Evolutionary conservation across 1,284 basidiomycete species (phyloP).

Genomic region (Heliocybe sulcata): DNA sequence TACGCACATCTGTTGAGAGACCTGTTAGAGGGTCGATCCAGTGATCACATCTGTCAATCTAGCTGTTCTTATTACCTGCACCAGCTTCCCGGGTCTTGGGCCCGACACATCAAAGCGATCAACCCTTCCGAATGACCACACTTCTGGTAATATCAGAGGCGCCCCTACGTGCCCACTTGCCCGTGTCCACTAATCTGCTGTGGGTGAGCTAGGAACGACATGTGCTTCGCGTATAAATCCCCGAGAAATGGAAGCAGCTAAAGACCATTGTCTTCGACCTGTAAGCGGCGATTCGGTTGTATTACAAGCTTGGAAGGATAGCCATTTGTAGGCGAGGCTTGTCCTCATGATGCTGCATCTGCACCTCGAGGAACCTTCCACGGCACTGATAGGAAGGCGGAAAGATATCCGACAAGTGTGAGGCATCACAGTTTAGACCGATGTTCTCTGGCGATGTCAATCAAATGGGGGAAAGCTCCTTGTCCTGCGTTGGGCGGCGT

Average conservation of each 20-base stretch:
- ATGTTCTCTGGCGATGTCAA: background rate
- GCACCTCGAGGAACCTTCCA: background rate
- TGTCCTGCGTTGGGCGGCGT: background rate
- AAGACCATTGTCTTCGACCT: background rate
- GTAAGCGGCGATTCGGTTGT: background rate
- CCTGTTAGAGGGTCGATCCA: background rate
- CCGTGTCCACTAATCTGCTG: background rate
- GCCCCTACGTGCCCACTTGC: background rate
- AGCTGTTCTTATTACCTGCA: background rate
- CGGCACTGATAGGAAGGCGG: background rate
- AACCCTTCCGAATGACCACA: background rate
- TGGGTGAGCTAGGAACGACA: background rate
- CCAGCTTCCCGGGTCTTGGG: background rate
- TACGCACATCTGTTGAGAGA: background rate
- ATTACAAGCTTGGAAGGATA: background rate
- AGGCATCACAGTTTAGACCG: background rate
- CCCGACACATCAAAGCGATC: background rate
- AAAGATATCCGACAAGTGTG: background rate
- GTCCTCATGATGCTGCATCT: background rate
- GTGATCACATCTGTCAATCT: background rate
- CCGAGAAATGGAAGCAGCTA: background rate
- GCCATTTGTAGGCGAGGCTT: background rate
- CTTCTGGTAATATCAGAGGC: background rate
- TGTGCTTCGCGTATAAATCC: background rate
- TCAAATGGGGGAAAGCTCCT: background rate